A percentile compares a stretch with the other conserved stretches of the same genome.
Conservation (phyloP, 208 protist species). For the Blechomonas ayalai region DNA sequence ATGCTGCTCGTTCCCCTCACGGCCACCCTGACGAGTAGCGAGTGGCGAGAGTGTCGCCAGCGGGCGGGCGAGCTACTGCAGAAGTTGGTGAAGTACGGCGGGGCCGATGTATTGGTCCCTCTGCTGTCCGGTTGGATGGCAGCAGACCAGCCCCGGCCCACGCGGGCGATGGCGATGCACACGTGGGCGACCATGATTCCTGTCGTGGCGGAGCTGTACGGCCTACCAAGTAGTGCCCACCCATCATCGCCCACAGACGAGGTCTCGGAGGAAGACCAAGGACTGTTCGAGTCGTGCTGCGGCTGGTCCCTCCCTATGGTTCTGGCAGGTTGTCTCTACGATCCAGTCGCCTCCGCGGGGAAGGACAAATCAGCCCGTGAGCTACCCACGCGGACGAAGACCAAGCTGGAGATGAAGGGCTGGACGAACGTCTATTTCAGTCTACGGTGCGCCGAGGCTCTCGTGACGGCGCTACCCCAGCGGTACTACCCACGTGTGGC, state of each 20-base stretch:
- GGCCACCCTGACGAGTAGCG: slow-evolving; percentile 47
- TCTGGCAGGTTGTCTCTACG: slow-evolving; percentile 50
- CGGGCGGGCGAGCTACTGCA: slow-evolving; percentile 53
- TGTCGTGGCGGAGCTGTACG: slow-evolving; percentile 14
- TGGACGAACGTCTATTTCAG: slow-evolving; percentile 80
- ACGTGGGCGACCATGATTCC: slow-evolving; percentile 63
- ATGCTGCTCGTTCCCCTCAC: slow-evolving; percentile 67
- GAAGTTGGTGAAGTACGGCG: slow-evolving; percentile 52
- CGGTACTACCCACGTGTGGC: slow-evolving; percentile 38
- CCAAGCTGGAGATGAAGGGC: slow-evolving; percentile 52
- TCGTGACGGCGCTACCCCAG: slow-evolving; percentile 32
- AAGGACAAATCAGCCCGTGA: slow-evolving; percentile 2
- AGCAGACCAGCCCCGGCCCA: slow-evolving; percentile 25
- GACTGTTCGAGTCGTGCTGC: slow-evolving; percentile 40
- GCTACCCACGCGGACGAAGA: slow-evolving; percentile 26
- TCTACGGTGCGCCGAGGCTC: slow-evolving; percentile 64
- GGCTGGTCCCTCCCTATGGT: slow-evolving; percentile 54
- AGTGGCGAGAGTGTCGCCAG: slow-evolving; percentile 50
- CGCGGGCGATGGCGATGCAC: slow-evolving; percentile 60
- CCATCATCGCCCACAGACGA: slow-evolving; percentile 1
- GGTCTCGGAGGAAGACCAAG: slow-evolving; percentile 15
- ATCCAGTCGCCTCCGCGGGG: slow-evolving; percentile 34
- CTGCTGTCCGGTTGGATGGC: slow-evolving; percentile 54
- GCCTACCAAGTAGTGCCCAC: neutral
- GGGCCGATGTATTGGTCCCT: slow-evolving; percentile 70